Percentiles rank a stretch among this genome's conserved stretches.
Evolutionary conservation across 108 stramenopile species (phyloP).

Genomic region (Thalassiosira profunda): DNA sequence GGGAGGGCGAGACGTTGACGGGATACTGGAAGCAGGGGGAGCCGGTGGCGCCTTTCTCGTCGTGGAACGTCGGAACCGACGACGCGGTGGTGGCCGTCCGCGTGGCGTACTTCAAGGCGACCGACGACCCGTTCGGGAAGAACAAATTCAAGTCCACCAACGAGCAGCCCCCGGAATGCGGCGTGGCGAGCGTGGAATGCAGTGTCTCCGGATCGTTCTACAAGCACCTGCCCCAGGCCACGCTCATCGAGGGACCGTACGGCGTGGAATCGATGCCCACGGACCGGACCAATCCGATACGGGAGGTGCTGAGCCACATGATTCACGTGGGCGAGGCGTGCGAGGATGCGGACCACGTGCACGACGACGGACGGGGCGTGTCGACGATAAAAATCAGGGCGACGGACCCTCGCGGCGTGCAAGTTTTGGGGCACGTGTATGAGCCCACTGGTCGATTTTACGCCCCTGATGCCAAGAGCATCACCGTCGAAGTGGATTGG

Average conservation of each 20-base stretch:
- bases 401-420: constrained; percentile 38
- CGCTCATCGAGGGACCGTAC: constrained; percentile 28
- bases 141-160: constrained; percentile 50
- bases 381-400: constrained; percentile 17
- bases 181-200: constrained; percentile 57
- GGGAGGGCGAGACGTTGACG: constrained; percentile 51
- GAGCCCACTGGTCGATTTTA: constrained; percentile 21
- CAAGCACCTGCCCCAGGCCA: constrained; percentile 40
- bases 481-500: constrained; percentile 11
- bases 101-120: constrained; percentile 43
- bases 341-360: neutral
- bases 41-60: constrained; percentile 49
- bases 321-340: constrained; percentile 1
- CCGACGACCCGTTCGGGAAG: constrained; percentile 38
- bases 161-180: constrained; percentile 27
- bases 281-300: too few relatives aligned
- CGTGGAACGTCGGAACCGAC: constrained; percentile 46
- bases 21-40: constrained; percentile 46
- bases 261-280: too few relatives aligned
- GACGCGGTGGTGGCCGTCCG: constrained; percentile 39
- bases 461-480: neutral
- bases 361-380: neutral
- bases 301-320: too few relatives aligned
- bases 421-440: constrained; percentile 29
- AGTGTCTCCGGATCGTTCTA: constrained; percentile 47